Evolutionary conservation across 257 asterid genomes (phyloP), one percentile per base, ranked within the genome.

Genomic region (Primulina tabacum): DNA sequence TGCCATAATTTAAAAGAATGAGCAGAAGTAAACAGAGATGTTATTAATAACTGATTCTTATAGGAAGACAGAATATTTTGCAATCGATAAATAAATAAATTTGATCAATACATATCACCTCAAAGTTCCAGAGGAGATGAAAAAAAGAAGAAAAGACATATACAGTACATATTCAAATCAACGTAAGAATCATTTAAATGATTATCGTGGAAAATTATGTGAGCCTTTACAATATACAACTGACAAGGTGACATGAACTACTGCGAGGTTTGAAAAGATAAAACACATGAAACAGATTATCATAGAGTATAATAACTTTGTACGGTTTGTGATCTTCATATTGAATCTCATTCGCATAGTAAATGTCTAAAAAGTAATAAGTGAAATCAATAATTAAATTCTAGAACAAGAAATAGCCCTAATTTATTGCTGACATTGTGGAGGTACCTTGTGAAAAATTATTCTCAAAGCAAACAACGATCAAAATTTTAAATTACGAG

Each of bases 1-100:
- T 94, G 99, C 88, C 92, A 89, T 81, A 78, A 40, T 10, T 10
- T 40, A 40, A 40, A 40, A 37, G 12, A 84, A 83, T 80, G 16
- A 78, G 47, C 43, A 71, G 56, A 65, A 20, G 79, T 75, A 75
- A 79, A 72, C 67, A 78, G 10, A 70, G 17, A 40, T 40, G 5
- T 40, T 11, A 40, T 11, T 40, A 11, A 9, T 4, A 40, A 40
- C 16, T 10, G 4, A 40, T 2, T 40, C 52, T 2, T 40, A 40
- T 11, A 0, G 52, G 17, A 40, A 40, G 47, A 37, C 47, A 11
- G 17, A 83, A 83, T 68, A 84, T 47, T 24, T 40, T 40, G 52
- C 16, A 40, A 40, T 40, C 0, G 11, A 40, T 40, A 33, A 40
- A 40, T 40, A 8, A 40, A 40, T 40, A 40, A 11, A 40, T 40